phyloP scores from a whole-genome alignment of 2,329 filamentous ascomycete species.

The Escovopsis sp. region DNA sequence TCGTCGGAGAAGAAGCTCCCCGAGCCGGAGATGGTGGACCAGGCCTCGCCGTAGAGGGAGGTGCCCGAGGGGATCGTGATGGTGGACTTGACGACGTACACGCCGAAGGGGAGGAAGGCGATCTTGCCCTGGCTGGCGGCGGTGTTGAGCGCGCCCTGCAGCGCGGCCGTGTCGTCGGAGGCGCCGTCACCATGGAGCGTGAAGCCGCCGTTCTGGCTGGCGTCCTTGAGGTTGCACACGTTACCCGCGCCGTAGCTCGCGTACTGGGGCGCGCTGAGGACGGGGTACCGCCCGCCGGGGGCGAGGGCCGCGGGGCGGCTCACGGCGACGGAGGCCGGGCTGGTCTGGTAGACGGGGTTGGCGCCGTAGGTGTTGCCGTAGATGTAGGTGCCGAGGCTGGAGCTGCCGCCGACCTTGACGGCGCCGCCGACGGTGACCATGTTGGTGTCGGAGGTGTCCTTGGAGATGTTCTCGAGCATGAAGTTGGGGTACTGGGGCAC shows the following conservation, averaged over 20 bases:
- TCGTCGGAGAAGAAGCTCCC: slow-evolving; percentile 2
- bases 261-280: slow-evolving; percentile 4
- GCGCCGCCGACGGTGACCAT: slow-evolving; percentile 6
- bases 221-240: slow-evolving; percentile 4
- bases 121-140: slow-evolving; percentile 33
- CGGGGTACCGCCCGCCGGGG: slow-evolving; percentile 3
- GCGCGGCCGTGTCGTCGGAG: slow-evolving; percentile 43
- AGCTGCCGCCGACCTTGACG: slow-evolving; percentile 4
- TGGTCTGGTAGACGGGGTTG: slow-evolving; percentile 3
- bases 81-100: slow-evolving; percentile 35
- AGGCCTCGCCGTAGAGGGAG: slow-evolving; percentile 3
- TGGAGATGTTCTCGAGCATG: slow-evolving; percentile 8
- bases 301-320: slow-evolving; percentile 5
- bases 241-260: background rate
- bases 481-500: slow-evolving; percentile 2
- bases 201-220: slow-evolving; percentile 3
- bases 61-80: slow-evolving; percentile 28
- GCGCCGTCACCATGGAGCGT: slow-evolving; percentile 31
- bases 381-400: slow-evolving; percentile 5
- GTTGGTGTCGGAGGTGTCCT: slow-evolving; percentile 7
- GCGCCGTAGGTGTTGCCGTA: slow-evolving; percentile 3
- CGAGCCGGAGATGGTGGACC: slow-evolving; percentile 5
- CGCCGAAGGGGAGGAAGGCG: slow-evolving; percentile 40
- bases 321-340: slow-evolving; percentile 1
- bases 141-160: slow-evolving; percentile 39